phyloP scores from a whole-genome alignment of 495 filamentous ascomycete species.

The Penicillium bialowiezense region DNA sequence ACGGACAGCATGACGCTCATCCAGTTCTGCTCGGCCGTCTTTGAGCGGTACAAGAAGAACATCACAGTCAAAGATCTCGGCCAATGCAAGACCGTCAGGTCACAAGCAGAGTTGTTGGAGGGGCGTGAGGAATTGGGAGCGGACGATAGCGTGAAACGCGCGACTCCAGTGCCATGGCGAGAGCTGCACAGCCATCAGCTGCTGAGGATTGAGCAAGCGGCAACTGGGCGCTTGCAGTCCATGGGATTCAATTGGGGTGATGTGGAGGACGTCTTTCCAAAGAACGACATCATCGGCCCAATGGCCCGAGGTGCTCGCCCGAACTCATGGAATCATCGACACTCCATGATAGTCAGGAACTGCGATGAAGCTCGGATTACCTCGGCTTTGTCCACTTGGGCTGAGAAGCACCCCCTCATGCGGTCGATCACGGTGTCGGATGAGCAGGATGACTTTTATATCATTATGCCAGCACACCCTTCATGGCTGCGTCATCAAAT shows the following conservation, averaged over 20 bases:
- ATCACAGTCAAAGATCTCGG: neutral
- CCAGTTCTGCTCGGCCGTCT: slow-evolving; percentile 7
- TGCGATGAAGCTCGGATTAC: too few relatives aligned
- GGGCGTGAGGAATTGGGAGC: neutral
- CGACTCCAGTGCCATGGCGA: too few relatives aligned
- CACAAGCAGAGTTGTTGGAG: neutral
- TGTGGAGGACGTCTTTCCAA: slow-evolving; percentile 2
- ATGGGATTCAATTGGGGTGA: slow-evolving; percentile 8
- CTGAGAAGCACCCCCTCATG: slow-evolving; percentile 3
- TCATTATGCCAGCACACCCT: neutral
- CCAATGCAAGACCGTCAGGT: neutral
- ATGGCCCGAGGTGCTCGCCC: neutral
- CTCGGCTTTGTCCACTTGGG: neutral
- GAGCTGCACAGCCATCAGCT: neutral
- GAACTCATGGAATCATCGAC: too few relatives aligned
- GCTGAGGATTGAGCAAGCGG: neutral
- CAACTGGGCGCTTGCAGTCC: too few relatives aligned
- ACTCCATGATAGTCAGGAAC: too few relatives aligned
- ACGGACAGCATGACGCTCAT: slow-evolving; percentile 18
- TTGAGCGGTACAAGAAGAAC: neutral
- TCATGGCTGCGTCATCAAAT: too few relatives aligned
- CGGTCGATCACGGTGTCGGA: neutral
- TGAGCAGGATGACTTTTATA: neutral
- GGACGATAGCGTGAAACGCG: too few relatives aligned
- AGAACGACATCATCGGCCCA: neutral